Evolutionary conservation across 1,284 basidiomycete genomes (phyloP).

Genomic region (Ceratobasidium papillatum): DNA sequence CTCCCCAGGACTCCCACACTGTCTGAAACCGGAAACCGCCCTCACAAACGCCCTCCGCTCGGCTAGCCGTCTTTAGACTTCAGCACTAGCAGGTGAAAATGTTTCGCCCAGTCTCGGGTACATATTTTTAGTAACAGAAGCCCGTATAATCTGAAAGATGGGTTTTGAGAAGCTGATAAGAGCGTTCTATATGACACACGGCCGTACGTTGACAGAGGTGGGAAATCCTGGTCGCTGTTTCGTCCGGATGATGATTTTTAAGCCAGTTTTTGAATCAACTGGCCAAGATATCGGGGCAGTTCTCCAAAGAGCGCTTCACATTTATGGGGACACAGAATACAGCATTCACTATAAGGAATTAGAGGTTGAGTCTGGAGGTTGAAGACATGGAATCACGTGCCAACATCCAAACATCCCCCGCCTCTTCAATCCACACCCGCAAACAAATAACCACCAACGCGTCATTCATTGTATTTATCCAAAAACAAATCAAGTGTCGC

Average conservation of each 20-base stretch:
- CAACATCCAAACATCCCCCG: too few species aligned
- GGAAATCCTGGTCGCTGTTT: too few species aligned
- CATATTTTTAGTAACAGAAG: background rate
- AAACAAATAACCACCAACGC: background rate
- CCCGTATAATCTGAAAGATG: background rate
- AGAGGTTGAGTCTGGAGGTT: too few species aligned
- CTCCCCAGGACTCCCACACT: background rate
- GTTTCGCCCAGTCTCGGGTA: background rate
- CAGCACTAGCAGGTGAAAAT: background rate
- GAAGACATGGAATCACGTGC: too few species aligned
- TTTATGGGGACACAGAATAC: too few species aligned
- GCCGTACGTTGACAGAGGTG: too few species aligned
- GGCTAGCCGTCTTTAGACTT: background rate
- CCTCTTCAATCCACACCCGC: background rate
- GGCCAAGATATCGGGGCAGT: too few species aligned
- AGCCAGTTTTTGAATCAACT: too few species aligned
- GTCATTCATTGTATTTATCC: background rate
- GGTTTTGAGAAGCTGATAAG: background rate
- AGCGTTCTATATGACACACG: background rate
- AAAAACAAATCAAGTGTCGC: background rate
- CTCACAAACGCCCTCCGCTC: background rate
- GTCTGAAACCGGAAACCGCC: background rate
- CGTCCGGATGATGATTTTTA: too few species aligned
- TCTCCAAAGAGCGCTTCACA: too few species aligned
- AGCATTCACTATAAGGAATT: too few species aligned